Evolutionary conservation across 139 green algal species (phyloP).

Genomic region (Choricystis sp.): DNA sequence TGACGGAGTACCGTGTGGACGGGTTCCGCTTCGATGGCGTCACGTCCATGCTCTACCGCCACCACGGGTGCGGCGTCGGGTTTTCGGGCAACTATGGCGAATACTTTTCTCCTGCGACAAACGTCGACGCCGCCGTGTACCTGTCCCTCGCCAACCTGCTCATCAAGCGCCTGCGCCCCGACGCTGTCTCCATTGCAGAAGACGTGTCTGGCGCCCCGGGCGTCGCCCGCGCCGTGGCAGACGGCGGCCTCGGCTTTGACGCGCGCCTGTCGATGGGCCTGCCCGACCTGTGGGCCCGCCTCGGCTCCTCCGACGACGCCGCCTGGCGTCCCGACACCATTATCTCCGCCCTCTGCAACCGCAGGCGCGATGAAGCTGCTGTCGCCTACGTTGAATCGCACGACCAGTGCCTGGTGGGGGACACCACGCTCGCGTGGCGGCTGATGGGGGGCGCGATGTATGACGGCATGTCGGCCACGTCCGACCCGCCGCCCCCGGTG

Average conservation of each 20-base stretch:
- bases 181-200: constrained; percentile 75
- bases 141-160: constrained; percentile 86
- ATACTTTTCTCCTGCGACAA: constrained; percentile 35
- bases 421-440: constrained; percentile 32
- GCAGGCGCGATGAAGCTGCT: constrained; percentile 60
- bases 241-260: constrained; percentile 89
- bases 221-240: constrained; percentile 64
- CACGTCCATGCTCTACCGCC: constrained; percentile 94
- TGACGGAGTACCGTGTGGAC: constrained; percentile 89
- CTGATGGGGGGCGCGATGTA: constrained; percentile 71
- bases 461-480: constrained; percentile 47
- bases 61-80: constrained; percentile 77
- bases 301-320: not conserved
- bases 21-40: constrained; percentile 93
- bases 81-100: constrained; percentile 70
- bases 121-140: constrained; percentile 92
- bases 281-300: constrained; percentile 79
- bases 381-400: constrained; percentile 75
- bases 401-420: constrained; percentile 76
- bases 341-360: constrained; percentile 72
- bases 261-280: constrained; percentile 80
- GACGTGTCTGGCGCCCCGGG: constrained; percentile 85
- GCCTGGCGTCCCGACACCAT: constrained; percentile 15
- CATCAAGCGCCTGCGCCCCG: constrained; percentile 47
- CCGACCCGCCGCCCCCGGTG: constrained; percentile 19